These are phyloP conservation scores for Kodamaea hsintzibuensis DNA, from an alignment of 805 yeast genomes.

Conservation along the genomic window DNA sequence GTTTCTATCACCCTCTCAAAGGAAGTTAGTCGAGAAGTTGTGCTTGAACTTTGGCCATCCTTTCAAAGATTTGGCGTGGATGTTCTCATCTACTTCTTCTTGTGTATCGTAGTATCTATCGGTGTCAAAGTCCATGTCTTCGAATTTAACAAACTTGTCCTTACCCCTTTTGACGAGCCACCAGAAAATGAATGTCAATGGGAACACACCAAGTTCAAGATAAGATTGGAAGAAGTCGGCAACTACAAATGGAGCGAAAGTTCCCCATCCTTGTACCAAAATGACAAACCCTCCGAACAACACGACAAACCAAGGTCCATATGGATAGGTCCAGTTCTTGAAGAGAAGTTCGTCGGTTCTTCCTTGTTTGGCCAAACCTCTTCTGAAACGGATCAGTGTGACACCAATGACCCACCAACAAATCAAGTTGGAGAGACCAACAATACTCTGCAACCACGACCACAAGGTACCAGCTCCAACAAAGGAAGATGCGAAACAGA, in stretches of 20 bases:
- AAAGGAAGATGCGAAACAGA: constrained; percentile 61
- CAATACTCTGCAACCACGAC: constrained; percentile 53
- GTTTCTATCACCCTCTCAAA: constrained; percentile 5
- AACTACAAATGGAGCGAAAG: constrained; percentile 47
- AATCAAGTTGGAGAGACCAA: constrained; percentile 53
- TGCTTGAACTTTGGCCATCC: constrained; percentile 47
- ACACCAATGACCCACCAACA: constrained; percentile 53
- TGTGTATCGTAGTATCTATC: constrained; percentile 51
- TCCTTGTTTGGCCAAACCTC: constrained; percentile 46
- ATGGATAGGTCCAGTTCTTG: constrained; percentile 54
- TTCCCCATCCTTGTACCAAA: constrained; percentile 55
- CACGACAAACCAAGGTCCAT: constrained; percentile 49
- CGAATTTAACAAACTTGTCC: constrained; percentile 42
- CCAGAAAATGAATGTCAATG: constrained; percentile 44
- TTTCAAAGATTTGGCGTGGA: constrained; percentile 36
- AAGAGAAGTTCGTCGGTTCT: constrained; percentile 41
- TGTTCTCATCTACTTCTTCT: constrained; percentile 46
- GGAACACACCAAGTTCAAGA: constrained; percentile 50
- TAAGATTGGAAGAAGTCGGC: constrained; percentile 46
- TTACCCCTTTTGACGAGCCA: constrained; percentile 32
- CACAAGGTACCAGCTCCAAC: constrained; percentile 55
- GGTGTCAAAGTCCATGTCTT: constrained; percentile 55
- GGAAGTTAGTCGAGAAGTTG: constrained; percentile 27
- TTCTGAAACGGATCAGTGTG: constrained; percentile 50
- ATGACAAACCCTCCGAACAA: constrained; percentile 44